phyloP scores from a whole-genome alignment of 805 yeast species.

The Isabelozyma gotoi region DNA sequence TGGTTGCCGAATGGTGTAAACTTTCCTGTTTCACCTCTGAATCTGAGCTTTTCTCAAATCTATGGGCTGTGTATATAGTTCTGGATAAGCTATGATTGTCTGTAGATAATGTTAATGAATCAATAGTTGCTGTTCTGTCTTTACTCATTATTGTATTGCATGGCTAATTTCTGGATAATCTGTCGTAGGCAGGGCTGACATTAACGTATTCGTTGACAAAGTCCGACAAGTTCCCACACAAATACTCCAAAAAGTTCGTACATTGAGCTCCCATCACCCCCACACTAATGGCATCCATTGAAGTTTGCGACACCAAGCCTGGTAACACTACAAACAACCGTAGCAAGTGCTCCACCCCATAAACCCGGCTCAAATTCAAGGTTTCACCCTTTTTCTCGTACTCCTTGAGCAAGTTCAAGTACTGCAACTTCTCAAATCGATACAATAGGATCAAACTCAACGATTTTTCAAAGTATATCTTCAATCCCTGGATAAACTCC shows the following conservation, averaged over 20 bases:
- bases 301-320: constrained; percentile 72
- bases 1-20: too few relatives aligned
- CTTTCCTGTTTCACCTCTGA: too few relatives aligned
- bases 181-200: constrained; percentile 40
- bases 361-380: constrained; percentile 43
- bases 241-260: constrained; percentile 52
- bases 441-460: constrained; percentile 70
- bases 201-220: constrained; percentile 37
- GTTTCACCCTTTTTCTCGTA: constrained; percentile 27
- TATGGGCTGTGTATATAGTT: too few relatives aligned
- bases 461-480: constrained; percentile 70
- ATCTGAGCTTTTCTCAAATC: too few relatives aligned
- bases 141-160: constrained; percentile 5
- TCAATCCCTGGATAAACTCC: constrained; percentile 73
- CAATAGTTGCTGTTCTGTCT: constrained; percentile 1
- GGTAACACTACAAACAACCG: constrained; percentile 79
- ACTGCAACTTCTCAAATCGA: constrained; percentile 77
- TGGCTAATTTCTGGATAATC: constrained; percentile 23
- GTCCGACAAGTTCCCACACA: constrained; percentile 42
- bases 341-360: constrained; percentile 81
- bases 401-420: constrained; percentile 47
- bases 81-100: too few relatives aligned
- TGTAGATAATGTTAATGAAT: too few relatives aligned
- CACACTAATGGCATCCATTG: constrained; percentile 77
- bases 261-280: constrained; percentile 53